phyloP scores from a whole-genome alignment of 2,329 filamentous ascomycete species.

The Aureobasidium sp. region DNA sequence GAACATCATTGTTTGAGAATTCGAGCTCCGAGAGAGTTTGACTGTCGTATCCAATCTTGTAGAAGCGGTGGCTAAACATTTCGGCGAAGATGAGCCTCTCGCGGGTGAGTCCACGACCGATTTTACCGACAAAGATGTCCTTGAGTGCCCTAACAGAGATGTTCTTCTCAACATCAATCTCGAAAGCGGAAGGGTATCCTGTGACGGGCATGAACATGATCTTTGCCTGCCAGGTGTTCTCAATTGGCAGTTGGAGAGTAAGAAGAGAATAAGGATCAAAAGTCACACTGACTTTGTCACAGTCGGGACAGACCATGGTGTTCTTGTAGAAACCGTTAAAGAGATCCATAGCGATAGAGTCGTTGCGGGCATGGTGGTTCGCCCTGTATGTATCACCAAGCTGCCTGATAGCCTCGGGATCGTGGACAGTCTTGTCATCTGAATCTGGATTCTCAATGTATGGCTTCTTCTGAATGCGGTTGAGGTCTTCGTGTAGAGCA shows the following conservation, averaged over 20 bases:
- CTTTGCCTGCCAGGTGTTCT: constrained; percentile 69
- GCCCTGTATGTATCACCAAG: constrained; percentile 87
- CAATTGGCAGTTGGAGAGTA: constrained; percentile 81
- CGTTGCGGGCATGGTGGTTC: constrained; percentile 85
- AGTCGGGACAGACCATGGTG: constrained; percentile 83
- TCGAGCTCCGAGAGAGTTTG: constrained; percentile 61
- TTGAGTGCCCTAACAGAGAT: constrained; percentile 63
- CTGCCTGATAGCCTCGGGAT: constrained; percentile 69
- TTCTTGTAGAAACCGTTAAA: constrained; percentile 99
- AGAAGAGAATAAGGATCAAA: constrained; percentile 97
- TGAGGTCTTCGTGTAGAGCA: constrained; percentile 89
- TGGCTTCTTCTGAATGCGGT: constrained; percentile 88
- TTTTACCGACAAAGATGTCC: constrained; percentile 36
- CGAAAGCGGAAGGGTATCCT: constrained; percentile 61
- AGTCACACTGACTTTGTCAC: constrained; percentile 93
- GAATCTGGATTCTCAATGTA: constrained; percentile 98
- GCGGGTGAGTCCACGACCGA: constrained; percentile 47
- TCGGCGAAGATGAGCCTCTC: constrained; percentile 72
- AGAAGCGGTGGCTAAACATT: constrained; percentile 76
- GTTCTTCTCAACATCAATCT: constrained; percentile 74
- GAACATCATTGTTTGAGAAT: constrained; percentile 56
- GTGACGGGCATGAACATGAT: constrained; percentile 74
- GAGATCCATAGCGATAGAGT: constrained; percentile 89
- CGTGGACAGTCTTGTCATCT: constrained; percentile 87
- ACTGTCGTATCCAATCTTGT: constrained; percentile 72